Evolutionary conservation across 1,284 basidiomycete species (phyloP), one percentile per base, ranked within the genome.

Genomic region (Anthracocystis walkeri): DNA sequence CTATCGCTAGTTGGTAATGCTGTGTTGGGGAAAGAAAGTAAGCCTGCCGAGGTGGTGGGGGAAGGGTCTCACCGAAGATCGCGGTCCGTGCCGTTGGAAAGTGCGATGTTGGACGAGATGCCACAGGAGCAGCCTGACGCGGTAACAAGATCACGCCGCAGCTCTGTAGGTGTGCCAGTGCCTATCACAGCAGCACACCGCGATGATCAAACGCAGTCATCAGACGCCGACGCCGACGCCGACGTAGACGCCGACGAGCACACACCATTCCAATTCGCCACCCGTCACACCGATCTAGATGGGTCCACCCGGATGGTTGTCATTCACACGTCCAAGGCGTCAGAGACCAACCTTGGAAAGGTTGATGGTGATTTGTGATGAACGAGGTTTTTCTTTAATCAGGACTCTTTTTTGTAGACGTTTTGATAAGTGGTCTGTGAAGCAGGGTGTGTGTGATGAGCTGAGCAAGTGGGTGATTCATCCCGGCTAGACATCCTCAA

Each of bases 221-320:
- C 18, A 14, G 41, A n/a, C 7, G 58, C 54, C 7, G 53, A 25
- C 20, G n/a, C 31, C 8, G 58, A 61, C 4, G 56, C n/a, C n/a
- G n/a, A n/a, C n/a, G n/a, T n/a, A 8, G 53, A 25, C 20, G n/a
- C 31, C 8, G 58, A 61, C 4, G 56, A 48, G n/a, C 21, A 8
- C 5, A 46, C 35, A 44, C 35, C 45, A 2, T 72, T 72, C 18
- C 64, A 57, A 20, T 60, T 72, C n/a, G 59, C 60, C 3, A 59
- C 55, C 21, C 53, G 58, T n/a, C 59, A 66, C 27, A 33, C 63
- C 4, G 63, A 53, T 2, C 44, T 44, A 6, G 72, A 66, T 44
- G 72, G 72, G 7, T 40, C 41, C 20, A 65, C 58, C 23, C 23
- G 65, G 12, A 21, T 69, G 38, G 65, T 65, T 12, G 71, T 69